A percentile compares a stretch with the other conserved stretches of the same genome.
Conservation (phyloP, 306 rosid species). For the Cucumis hystrix region DNA sequence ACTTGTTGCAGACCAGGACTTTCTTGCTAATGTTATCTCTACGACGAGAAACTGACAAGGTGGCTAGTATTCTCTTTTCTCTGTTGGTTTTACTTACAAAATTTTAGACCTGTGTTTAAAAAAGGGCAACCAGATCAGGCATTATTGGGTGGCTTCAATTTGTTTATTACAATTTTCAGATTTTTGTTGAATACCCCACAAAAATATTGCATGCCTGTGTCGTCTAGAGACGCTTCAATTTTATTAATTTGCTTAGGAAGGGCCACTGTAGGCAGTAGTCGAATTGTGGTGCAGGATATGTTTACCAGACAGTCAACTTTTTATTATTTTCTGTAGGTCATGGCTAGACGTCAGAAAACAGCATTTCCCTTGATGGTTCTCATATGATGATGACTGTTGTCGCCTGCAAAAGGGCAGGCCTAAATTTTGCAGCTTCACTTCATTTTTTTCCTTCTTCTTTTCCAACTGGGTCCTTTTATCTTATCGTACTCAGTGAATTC, state of each 20-base stretch:
- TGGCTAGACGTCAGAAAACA: conserved; percentile 81
- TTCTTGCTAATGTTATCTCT: conserved; percentile 78
- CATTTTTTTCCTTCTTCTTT: not conserved
- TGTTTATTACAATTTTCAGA: not conserved
- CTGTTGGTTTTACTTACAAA: not conserved
- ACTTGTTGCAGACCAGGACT: conserved; percentile 65
- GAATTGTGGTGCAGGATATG: not conserved
- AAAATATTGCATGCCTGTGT: not conserved
- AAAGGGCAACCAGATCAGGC: not conserved
- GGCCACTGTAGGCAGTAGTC: not conserved
- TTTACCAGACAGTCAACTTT: not conserved
- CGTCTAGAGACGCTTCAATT: not conserved
- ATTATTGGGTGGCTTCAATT: not conserved
- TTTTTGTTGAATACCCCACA: not conserved
- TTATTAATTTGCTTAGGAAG: not conserved
- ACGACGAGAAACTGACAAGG: conserved; percentile 55
- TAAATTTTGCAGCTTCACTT: conserved; percentile 73
- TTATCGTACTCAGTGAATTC: not conserved
- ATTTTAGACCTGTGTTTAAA: not conserved
- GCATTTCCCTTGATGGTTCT: conserved; percentile 94
- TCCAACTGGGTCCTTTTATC: not conserved
- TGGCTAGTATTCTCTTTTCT: not conserved
- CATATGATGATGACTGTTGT: conserved; percentile 99
- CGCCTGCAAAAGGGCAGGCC: conserved; percentile 73
- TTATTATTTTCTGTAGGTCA: conserved; percentile 30